Evolutionary conservation across 2,329 filamentous ascomycete genomes (phyloP), one percentile per base, ranked within the genome.

Genomic region (Fusarium ambrosium): DNA sequence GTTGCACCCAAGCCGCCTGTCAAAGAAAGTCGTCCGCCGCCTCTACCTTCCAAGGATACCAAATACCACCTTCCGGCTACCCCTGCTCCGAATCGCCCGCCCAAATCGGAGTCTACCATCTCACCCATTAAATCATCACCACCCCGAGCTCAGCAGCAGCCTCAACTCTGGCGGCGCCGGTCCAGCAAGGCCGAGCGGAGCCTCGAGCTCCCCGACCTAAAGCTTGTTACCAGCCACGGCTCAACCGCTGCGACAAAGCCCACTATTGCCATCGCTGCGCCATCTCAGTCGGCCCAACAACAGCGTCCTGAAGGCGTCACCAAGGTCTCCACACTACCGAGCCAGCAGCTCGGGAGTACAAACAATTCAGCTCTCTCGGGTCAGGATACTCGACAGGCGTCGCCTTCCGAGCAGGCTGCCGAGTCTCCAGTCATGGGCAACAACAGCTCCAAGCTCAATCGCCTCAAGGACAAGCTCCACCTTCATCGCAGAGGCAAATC

Each of bases 121-220:
- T 69, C 74, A 60, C 59, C 71, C 48, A 65, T 78, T 16, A 73
- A 77, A 18, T 71, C 78, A 22, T 69, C 78, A 8, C 81, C 81
- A 18, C 75, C 81, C 27, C 77, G 77, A 32, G 22, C 55, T 10
- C 68, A 61, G 11, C 69, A 70, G 36, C 79, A 80, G 34, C 77
- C 80, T 51, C 80, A 85, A 58, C 78, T 85, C 55, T 90, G 88
- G 88, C 84, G 85, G 66, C 84, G 89, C 62, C 85, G 89, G 55
- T 88, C 87, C 16, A 80, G 85, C 29, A 89, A 87, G 78, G 83
- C 83, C 64, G 86, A 89, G 64, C 83, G 83, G 62, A 85, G 81
- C 70, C 78, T 87, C 37, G 84, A 86, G 56, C 83, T 90, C 6
- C 80, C 87, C 10, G 84, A 86, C 66, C 84, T 90, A 61, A 87